These are phyloP conservation scores for Lyophyllum semitale DNA, from an alignment of 768 basidiomycete species.

Conservation along the genomic window DNA sequence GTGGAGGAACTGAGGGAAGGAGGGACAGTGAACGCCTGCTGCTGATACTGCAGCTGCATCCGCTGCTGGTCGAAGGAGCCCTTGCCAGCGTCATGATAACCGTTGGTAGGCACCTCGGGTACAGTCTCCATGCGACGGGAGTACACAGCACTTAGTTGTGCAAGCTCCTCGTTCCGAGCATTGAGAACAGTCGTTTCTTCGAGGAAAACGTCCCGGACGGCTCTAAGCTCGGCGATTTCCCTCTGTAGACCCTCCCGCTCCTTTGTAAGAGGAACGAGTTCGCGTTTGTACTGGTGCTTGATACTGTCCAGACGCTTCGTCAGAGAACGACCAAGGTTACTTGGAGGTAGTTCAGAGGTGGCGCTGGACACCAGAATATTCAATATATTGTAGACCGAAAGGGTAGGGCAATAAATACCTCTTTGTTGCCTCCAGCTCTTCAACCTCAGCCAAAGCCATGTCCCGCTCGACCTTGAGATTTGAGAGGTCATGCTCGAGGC, in stretches of 20 bases:
- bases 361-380: slow-evolving; percentile 24
- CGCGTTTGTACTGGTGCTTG: slow-evolving; percentile 84
- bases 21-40: slow-evolving; percentile 26
- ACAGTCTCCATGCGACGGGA: slow-evolving; percentile 71
- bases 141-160: slow-evolving; percentile 84
- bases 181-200: slow-evolving; percentile 93
- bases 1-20: slow-evolving; percentile 47
- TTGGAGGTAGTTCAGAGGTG: slow-evolving; percentile 37
- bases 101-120: slow-evolving; percentile 35
- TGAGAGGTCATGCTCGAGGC: slow-evolving; percentile 83
- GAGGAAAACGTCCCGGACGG: slow-evolving; percentile 81
- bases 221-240: slow-evolving; percentile 86
- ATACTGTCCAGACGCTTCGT: slow-evolving; percentile 85
- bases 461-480: slow-evolving; percentile 89
- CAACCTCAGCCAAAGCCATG: slow-evolving; percentile 89
- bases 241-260: slow-evolving; percentile 78
- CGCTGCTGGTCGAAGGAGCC: slow-evolving; percentile 30
- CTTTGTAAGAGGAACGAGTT: slow-evolving; percentile 80
- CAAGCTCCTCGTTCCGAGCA: slow-evolving; percentile 89
- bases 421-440: slow-evolving; percentile 78
- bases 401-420: slow-evolving; percentile 47
- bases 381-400: slow-evolving; percentile 3
- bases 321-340: slow-evolving; percentile 66
- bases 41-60: slow-evolving; percentile 27
- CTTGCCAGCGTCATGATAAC: slow-evolving; percentile 20